Evolutionary conservation across 352 stramenopile species (phyloP).

Genomic region (Globisporangium iwayamae): DNA sequence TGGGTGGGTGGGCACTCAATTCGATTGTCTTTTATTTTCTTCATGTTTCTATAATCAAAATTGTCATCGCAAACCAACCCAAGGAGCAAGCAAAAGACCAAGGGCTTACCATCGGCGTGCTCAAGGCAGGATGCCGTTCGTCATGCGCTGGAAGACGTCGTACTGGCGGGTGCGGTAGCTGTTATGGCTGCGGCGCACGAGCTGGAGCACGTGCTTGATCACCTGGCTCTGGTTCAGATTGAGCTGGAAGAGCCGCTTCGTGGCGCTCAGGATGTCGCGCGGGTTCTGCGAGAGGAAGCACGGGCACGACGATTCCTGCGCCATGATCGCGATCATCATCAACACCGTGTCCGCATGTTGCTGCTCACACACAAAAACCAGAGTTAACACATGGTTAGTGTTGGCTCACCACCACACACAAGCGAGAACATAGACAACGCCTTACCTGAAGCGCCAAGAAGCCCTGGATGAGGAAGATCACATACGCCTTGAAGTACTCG

Average conservation of each 20-base stretch:
- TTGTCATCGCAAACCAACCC: background rate
- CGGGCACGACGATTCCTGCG: conserved; percentile 93
- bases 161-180: conserved; percentile 90
- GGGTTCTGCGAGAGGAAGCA: conserved; percentile 91
- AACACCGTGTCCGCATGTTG: conserved; percentile 92
- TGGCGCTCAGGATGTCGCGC: conserved; percentile 66
- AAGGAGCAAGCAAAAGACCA: conserved; percentile 5
- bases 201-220: conserved; percentile 88
- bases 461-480: conserved; percentile 96
- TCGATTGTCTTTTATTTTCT: conserved; percentile 2
- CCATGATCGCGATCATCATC: conserved; percentile 97
- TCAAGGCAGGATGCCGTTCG: conserved; percentile 88
- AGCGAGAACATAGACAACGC: background rate
- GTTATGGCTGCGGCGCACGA: conserved; percentile 88
- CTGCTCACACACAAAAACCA: conserved; percentile 25
- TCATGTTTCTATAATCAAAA: conserved; percentile 11
- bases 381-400: conserved; percentile 12
- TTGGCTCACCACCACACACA: background rate
- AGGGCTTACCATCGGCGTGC: background rate
- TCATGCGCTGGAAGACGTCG: conserved; percentile 90
- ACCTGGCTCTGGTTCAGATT: conserved; percentile 81
- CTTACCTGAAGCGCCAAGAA: conserved; percentile 94
- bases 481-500: conserved; percentile 94
- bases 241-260: conserved; percentile 77
- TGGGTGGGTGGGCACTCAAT: background rate